phyloP scores from a whole-genome alignment of 202 grass and related monocot species.

The Schoenoplectus triqueter region DNA sequence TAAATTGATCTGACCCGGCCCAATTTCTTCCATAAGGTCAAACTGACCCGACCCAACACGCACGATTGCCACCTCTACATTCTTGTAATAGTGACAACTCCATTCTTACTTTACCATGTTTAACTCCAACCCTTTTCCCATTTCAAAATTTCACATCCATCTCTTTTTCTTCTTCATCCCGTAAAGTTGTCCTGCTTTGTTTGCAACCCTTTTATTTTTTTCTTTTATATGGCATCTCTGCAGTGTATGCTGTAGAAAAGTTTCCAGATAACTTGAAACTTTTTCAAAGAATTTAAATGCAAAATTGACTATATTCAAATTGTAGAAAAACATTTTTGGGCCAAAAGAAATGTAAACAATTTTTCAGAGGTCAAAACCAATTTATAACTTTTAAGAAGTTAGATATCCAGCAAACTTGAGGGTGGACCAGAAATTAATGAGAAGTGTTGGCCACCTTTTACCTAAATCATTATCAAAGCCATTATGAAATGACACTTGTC shows the following conservation, averaged over 20 bases:
- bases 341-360: background rate
- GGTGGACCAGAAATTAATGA: background rate
- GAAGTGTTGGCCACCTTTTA: background rate
- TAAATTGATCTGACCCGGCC: too few species aligned
- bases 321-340: background rate
- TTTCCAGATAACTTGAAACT: background rate
- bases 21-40: too few species aligned
- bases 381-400: background rate
- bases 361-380: background rate
- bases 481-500: background rate
- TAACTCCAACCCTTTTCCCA: background rate
- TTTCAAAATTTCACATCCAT: background rate
- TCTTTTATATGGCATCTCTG: background rate
- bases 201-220: background rate
- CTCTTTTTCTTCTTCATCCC: background rate
- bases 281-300: background rate
- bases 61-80: too few species aligned
- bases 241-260: background rate
- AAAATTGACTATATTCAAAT: background rate
- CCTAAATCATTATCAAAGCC: background rate
- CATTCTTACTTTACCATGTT: background rate
- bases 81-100: background rate
- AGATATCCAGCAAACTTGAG: background rate
- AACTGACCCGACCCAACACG: too few species aligned
- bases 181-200: background rate